Percentiles rank a stretch among this genome's conserved stretches.
phyloP scores from a whole-genome alignment of 345 rosid species.

The Mallotus nudiflorus region DNA sequence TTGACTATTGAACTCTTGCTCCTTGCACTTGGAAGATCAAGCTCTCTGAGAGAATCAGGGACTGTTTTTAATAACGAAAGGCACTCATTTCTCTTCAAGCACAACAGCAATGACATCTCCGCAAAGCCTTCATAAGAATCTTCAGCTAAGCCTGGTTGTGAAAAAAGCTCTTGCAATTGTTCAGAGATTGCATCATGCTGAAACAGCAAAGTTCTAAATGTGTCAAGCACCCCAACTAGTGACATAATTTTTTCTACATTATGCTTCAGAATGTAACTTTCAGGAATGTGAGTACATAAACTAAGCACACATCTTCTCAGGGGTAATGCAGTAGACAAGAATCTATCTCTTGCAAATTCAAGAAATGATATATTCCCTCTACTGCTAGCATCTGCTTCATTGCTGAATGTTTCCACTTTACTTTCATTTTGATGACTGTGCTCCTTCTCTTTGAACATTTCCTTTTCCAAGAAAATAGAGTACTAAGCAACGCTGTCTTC shows the following conservation, averaged over 20 bases:
- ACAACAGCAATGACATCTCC: neutral
- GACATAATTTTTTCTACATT: constrained; percentile 10
- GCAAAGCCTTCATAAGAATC: neutral
- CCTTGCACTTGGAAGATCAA: constrained; percentile 30
- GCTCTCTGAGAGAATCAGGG: constrained; percentile 13
- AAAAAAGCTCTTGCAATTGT: constrained; percentile 27
- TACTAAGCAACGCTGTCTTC: constrained; percentile 28
- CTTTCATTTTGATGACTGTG: constrained; percentile 9
- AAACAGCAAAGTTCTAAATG: constrained; percentile 23
- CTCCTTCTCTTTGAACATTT: constrained; percentile 8
- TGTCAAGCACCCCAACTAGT: constrained; percentile 25
- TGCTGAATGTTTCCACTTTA: neutral
- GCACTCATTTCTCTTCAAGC: constrained; percentile 29
- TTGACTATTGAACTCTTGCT: neutral
- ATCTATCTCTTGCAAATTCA: constrained; percentile 25
- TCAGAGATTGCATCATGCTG: constrained; percentile 22
- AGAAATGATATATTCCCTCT: constrained; percentile 27
- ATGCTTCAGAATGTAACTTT: constrained; percentile 18
- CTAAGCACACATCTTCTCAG: constrained; percentile 25
- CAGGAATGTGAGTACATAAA: constrained; percentile 38
- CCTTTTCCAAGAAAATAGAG: constrained; percentile 28
- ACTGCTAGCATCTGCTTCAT: neutral
- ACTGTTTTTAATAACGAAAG: constrained; percentile 23
- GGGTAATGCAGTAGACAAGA: neutral
- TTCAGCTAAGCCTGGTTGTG: constrained; percentile 1